phyloP scores from a whole-genome alignment of 192 early-diverging fungal genomes.

The Spizellomyces punctatus region DNA sequence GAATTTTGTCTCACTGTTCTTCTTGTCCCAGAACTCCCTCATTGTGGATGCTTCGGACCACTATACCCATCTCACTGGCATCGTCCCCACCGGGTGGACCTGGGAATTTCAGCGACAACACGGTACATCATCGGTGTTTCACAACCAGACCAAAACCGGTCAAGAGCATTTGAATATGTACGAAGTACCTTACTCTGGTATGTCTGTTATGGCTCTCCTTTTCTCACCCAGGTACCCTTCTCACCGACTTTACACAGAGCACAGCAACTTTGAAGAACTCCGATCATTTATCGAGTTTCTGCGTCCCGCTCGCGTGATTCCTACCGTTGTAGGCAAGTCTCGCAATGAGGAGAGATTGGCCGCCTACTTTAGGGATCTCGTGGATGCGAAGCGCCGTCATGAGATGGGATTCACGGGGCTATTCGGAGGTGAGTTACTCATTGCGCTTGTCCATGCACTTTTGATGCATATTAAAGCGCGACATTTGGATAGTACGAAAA shows the following conservation, averaged over 20 bases:
- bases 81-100: slow-evolving; percentile 26
- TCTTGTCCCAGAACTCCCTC: not conserved
- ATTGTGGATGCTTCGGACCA: not conserved
- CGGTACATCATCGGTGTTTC: slow-evolving; percentile 1
- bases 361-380: slow-evolving; percentile 13
- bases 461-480: too few relatives aligned
- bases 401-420: not conserved
- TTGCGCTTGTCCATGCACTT: too few relatives aligned
- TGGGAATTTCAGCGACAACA: slow-evolving; percentile 23
- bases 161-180: not conserved
- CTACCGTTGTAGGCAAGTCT: slow-evolving; percentile 9
- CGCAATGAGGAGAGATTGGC: not conserved
- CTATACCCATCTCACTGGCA: slow-evolving; percentile 1
- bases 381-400: slow-evolving; percentile 1
- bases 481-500: too few relatives aligned
- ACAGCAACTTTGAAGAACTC: slow-evolving; percentile 81
- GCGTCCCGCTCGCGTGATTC: slow-evolving; percentile 10
- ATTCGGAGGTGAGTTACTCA: slow-evolving; percentile 2
- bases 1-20: not conserved
- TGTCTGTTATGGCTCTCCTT: too few relatives aligned
- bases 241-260: slow-evolving; percentile 46
- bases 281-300: slow-evolving; percentile 56
- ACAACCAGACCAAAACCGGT: not conserved
- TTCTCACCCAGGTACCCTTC: too few relatives aligned
- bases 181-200: slow-evolving; percentile 73